These are phyloP conservation scores for Ustilago crameri DNA, from an alignment of 1,284 basidiomycete genomes.

Conservation along the genomic window DNA sequence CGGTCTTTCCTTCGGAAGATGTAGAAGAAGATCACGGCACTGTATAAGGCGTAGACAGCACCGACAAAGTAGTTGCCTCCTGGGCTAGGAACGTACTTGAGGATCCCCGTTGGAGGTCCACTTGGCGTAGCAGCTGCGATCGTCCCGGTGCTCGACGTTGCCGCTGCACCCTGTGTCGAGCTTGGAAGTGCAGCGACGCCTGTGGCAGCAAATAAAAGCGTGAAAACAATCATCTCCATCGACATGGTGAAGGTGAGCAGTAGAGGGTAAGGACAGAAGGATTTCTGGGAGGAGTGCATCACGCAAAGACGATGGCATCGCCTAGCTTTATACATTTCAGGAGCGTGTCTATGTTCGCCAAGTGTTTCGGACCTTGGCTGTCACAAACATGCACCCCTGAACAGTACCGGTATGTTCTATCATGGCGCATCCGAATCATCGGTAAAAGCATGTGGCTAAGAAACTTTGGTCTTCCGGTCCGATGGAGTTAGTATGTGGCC, in stretches of 20 bases:
- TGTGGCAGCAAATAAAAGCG: neutral
- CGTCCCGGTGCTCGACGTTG: neutral
- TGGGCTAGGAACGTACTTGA: conserved; percentile 45
- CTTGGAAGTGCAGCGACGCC: conserved; percentile 2
- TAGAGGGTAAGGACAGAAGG: too few species aligned
- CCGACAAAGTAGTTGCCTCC: conserved; percentile 46
- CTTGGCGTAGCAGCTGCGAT: conserved; percentile 5
- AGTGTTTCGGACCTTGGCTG: too few species aligned
- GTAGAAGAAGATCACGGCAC: conserved; percentile 27
- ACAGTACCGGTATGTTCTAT: too few species aligned
- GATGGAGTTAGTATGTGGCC: conserved; percentile 10
- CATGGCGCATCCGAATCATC: too few species aligned
- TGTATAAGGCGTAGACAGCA: conserved; percentile 24
- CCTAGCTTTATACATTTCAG: too few species aligned
- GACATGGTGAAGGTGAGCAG: neutral
- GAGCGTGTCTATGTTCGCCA: too few species aligned
- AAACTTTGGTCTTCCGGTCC: conserved; percentile 1
- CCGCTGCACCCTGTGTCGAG: neutral
- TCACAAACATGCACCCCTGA: too few species aligned
- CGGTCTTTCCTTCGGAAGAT: conserved; percentile 27
- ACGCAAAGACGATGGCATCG: too few species aligned
- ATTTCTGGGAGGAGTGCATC: too few species aligned
- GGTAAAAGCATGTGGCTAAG: neutral
- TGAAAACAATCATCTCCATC: neutral
- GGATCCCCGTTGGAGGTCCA: conserved; percentile 10